These are phyloP conservation scores for Alternaria arbusti DNA, from an alignment of 2,329 filamentous ascomycete genomes.

Conservation along the genomic window DNA sequence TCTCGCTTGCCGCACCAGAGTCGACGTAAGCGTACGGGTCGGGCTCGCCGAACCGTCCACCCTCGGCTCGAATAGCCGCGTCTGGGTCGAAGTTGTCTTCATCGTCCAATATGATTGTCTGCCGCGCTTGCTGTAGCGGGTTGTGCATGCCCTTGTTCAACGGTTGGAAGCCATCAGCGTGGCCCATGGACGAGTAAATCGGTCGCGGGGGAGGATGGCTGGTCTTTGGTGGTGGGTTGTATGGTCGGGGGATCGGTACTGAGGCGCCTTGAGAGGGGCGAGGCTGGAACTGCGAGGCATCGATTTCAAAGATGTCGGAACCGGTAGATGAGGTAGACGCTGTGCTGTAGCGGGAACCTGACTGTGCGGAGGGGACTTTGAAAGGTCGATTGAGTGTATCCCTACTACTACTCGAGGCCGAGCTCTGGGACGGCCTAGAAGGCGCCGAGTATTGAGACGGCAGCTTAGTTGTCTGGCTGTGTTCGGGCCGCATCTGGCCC, in stretches of 20 bases:
- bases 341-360: slow-evolving; percentile 32
- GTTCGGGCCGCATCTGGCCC: slow-evolving; percentile 57
- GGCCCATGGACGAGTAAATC: slow-evolving; percentile 59
- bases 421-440: slow-evolving; percentile 6
- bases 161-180: slow-evolving; percentile 50
- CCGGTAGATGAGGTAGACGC: slow-evolving; percentile 30
- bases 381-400: slow-evolving; percentile 20
- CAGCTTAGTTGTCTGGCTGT: slow-evolving; percentile 50
- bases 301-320: slow-evolving; percentile 46
- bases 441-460: slow-evolving; percentile 26
- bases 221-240: slow-evolving; percentile 52
- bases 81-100: slow-evolving; percentile 58
- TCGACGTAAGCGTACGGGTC: slow-evolving; percentile 71
- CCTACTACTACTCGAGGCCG: not conserved
- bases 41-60: slow-evolving; percentile 58
- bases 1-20: slow-evolving; percentile 72
- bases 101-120: slow-evolving; percentile 51
- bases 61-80: slow-evolving; percentile 53
- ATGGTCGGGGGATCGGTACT: slow-evolving; percentile 58
- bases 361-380: slow-evolving; percentile 22
- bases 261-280: slow-evolving; percentile 32
- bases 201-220: slow-evolving; percentile 60
- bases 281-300: slow-evolving; percentile 42
- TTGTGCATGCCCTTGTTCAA: slow-evolving; percentile 39
- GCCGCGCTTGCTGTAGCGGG: slow-evolving; percentile 39